Evolutionary conservation across 2,329 filamentous ascomycete genomes (phyloP), one percentile per base, ranked within the genome.

Genomic region (Xylariaceae sp.): DNA sequence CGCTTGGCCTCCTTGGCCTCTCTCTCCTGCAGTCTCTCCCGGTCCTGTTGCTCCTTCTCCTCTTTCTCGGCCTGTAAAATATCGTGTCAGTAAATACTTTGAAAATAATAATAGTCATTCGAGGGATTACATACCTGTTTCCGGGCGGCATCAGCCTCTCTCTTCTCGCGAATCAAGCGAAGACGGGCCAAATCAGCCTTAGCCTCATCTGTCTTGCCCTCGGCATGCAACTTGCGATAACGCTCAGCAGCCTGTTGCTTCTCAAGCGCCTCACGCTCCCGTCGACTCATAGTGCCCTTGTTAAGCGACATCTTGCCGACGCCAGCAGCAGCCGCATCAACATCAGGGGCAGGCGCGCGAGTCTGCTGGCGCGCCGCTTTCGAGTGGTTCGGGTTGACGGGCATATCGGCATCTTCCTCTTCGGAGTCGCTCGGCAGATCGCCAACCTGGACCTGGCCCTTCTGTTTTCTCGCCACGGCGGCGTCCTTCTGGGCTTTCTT

Each of bases 171-270:
- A 66, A 99, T 91, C 61, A 93, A 73, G 73, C 80, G 86, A 70
- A 99, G 77, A 58, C 94, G 84, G 60, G 91, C 93, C 67, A 97
- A 72, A 75, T 99, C 94, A 4, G 90, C 88, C 73, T 90, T 88
- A 52, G 93, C 92, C 80, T 97, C 90, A 62, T 99, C 94, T 50
- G 94, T 97, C 85, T 97, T 97, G 70, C 93, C 93, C 71, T 92
- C 89, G 59, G 92, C 90, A 71, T 97, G 93, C 68, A 97, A 75
- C 77, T 95, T 96, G 80, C 91, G 84, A 72, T 96, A 97, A 66
- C 87, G 83, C 79, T 96, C 92, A 74, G 92, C 92, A 35, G 90
- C 91, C 73, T 93, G 89, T 64, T 88, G 87, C 1, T 92, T 92
- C 77, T 96, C 89, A 39, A 94, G 71, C 2, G 92, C 89, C 78